These are phyloP conservation scores for Syncephalis plumigaleata DNA, from an alignment of 371 early-diverging fungal species.

Conservation along the genomic window DNA sequence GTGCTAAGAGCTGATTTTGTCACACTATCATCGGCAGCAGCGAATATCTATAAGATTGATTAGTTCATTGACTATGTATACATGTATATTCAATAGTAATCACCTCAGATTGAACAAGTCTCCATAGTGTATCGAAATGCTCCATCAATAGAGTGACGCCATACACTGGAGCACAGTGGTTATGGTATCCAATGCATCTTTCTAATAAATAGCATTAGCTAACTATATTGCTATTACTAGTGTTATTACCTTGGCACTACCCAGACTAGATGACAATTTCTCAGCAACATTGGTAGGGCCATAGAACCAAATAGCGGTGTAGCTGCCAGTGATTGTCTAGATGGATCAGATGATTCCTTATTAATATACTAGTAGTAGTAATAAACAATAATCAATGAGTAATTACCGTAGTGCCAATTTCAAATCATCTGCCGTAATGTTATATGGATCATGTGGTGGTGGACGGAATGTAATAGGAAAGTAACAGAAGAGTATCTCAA, in stretches of 20 bases:
- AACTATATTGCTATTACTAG: no score
- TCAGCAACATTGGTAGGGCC: conserved; percentile 77
- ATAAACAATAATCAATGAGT: no score
- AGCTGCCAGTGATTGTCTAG: conserved; percentile 42
- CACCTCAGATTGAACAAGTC: conserved; percentile 48
- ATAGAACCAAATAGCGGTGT: conserved; percentile 56
- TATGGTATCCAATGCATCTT: conserved; percentile 73
- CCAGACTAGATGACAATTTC: conserved; percentile 71
- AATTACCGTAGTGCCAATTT: conserved; percentile 45
- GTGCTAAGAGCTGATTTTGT: conserved; percentile 36
- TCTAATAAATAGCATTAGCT: conserved; percentile 19
- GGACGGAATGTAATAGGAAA: conserved; percentile 97
- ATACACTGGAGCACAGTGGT: conserved; percentile 64
- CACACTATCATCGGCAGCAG: conserved; percentile 42
- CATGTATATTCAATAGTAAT: not conserved
- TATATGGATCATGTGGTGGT: conserved; percentile 83
- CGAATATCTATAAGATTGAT: conserved; percentile 22
- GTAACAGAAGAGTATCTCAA: conserved; percentile 92
- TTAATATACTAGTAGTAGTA: no score
- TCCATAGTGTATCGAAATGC: conserved; percentile 44
- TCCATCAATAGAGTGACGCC: conserved; percentile 32
- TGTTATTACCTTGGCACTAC: conserved; percentile 77
- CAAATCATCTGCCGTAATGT: conserved; percentile 80
- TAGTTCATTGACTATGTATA: not conserved
- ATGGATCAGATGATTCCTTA: not conserved